Conservation (phyloP, 2,329 filamentous ascomycete species). For the Hymenoscyphus fructigenus region DNA sequence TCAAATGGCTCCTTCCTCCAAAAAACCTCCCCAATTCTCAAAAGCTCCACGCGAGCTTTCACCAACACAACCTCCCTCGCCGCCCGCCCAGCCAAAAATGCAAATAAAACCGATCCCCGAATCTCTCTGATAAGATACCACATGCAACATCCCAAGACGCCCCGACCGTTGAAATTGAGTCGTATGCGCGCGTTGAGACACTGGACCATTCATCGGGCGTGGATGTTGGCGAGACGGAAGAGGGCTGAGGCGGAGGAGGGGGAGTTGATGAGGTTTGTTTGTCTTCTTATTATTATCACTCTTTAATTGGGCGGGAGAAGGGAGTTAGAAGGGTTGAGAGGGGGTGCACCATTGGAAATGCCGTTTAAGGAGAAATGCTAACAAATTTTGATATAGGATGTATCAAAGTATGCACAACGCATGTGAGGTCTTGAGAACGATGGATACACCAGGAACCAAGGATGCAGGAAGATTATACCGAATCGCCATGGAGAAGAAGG, state of each 20-base stretch:
- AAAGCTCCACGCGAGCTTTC: slow-evolving; percentile 21
- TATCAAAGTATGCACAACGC: slow-evolving; percentile 82
- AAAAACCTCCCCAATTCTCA: slow-evolving; percentile 3
- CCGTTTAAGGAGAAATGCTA: not conserved
- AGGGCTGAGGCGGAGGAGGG: slow-evolving; percentile 61
- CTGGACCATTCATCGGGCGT: slow-evolving; percentile 98
- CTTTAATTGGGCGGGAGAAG: too few species aligned
- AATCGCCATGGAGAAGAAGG: slow-evolving; percentile 87
- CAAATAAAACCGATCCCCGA: slow-evolving; percentile 27
- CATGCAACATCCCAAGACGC: slow-evolving; percentile 66
- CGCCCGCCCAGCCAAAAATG: slow-evolving; percentile 5
- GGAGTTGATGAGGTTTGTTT: slow-evolving; percentile 67
- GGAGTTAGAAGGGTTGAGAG: too few species aligned
- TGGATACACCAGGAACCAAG: slow-evolving; percentile 52
- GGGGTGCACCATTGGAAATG: too few species aligned
- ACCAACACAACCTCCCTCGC: slow-evolving; percentile 19
- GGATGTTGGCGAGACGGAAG: slow-evolving; percentile 76
- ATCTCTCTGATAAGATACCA: slow-evolving; percentile 66
- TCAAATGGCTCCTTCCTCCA: slow-evolving; percentile 23
- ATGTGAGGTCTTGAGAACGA: slow-evolving; percentile 76
- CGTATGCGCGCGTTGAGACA: slow-evolving; percentile 86
- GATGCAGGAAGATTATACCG: slow-evolving; percentile 76
- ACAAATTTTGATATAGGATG: slow-evolving; percentile 40
- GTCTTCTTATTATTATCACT: too few species aligned
- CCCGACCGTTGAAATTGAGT: slow-evolving; percentile 81